A percentile compares a stretch with the other conserved stretches of the same genome.
Conservation (phyloP, 495 filamentous ascomycete species). For the Filosporella fistucella region DNA sequence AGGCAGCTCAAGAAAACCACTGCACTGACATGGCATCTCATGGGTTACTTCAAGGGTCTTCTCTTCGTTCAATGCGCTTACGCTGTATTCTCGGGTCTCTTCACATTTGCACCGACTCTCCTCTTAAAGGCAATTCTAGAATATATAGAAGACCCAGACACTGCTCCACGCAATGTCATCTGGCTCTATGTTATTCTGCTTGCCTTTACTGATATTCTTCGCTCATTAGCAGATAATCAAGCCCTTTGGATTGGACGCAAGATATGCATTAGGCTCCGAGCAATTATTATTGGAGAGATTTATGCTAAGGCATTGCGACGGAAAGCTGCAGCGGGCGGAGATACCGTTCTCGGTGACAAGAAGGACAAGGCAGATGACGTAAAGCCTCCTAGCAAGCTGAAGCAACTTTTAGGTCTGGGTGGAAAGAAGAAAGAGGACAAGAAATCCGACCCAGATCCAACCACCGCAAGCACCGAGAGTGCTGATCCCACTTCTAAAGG, state of each 20-base stretch:
- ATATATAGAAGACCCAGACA: constrained; percentile 80
- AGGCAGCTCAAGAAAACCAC: constrained; percentile 82
- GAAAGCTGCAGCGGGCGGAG: constrained; percentile 74
- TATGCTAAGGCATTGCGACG: constrained; percentile 95
- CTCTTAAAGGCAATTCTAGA: constrained; percentile 87
- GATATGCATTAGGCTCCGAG: constrained; percentile 86
- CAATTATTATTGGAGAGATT: constrained; percentile 95
- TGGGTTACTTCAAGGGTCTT: constrained; percentile 74
- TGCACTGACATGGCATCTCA: constrained; percentile 71
- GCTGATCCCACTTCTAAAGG: constrained; percentile 35
- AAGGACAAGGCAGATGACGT: constrained; percentile 55
- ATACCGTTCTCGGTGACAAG: constrained; percentile 61
- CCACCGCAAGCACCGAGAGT: constrained; percentile 24
- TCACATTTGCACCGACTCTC: constrained; percentile 88
- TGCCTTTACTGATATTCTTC: constrained; percentile 70
- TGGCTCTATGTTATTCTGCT: constrained; percentile 95
- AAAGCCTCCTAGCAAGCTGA: constrained; percentile 36
- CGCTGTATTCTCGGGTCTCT: constrained; percentile 70
- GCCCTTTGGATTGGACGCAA: constrained; percentile 92
- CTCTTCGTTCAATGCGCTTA: constrained; percentile 75
- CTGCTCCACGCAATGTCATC: constrained; percentile 79
- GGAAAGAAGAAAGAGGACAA: constrained; percentile 49
- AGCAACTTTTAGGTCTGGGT: constrained; percentile 53
- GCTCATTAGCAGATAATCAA: constrained; percentile 77
- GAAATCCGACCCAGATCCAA: constrained; percentile 5